Conservation (phyloP, 106 monocot species). For the Dendrobium huoshanense region DNA sequence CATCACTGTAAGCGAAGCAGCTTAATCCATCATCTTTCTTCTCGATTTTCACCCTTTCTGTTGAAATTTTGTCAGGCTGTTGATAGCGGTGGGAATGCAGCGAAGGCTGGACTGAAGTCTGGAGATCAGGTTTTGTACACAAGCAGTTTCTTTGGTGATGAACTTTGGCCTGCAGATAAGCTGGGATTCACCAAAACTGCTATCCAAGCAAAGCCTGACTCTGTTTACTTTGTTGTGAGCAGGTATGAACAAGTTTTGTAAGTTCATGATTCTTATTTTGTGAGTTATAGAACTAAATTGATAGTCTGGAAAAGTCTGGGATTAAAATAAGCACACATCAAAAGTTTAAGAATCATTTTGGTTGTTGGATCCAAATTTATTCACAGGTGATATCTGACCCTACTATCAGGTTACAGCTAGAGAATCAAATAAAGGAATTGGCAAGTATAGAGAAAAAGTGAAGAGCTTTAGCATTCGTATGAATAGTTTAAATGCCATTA, state of each 20-base stretch:
- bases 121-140: constrained; percentile 96
- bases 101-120: constrained; percentile 71
- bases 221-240: constrained; percentile 96
- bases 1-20: constrained; percentile 62
- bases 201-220: constrained; percentile 94
- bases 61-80: constrained; percentile 37
- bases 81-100: constrained; percentile 88
- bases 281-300: too few relatives aligned
- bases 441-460: too few relatives aligned
- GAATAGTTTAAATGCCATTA: too few relatives aligned
- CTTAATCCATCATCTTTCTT: background rate
- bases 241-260: constrained; percentile 29
- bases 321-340: too few relatives aligned
- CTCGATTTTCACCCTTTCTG: background rate
- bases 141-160: constrained; percentile 97
- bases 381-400: too few relatives aligned
- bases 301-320: too few relatives aligned
- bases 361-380: too few relatives aligned
- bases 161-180: constrained; percentile 99
- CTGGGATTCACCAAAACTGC: constrained; percentile 96
- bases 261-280: too few relatives aligned
- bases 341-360: too few relatives aligned
- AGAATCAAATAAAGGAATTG: too few relatives aligned
- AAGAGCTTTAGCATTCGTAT: too few relatives aligned
- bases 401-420: too few relatives aligned